Base-by-base conservation (phyloP, 2,329 filamentous ascomycete genomes). In the Pseudogymnoascus sp. region DNA sequence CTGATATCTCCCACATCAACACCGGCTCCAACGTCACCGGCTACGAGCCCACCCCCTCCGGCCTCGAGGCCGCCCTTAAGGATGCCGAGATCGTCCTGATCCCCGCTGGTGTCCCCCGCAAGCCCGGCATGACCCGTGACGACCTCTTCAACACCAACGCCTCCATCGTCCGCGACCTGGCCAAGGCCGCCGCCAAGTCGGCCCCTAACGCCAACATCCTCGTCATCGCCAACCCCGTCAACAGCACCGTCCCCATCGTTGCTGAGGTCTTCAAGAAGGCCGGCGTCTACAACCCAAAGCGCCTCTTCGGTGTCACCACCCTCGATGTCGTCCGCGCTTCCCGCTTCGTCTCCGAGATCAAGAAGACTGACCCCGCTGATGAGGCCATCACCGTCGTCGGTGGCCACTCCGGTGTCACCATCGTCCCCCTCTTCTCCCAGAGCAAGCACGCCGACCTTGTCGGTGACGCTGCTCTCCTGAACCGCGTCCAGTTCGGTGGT, bases 71-170 rank as follows among this genome's bases (percentile, higher is more conserved):
- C 69, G 88, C 88, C 74, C 86, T 99, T 78, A 89, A 90, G 82
- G 93, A 85, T 76, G 83, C 92, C 74, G 92, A 97, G 80, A 87
- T 99, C 73, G 91, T 99, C 75, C 87, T 99, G 76, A 97, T 99
- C 79, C 95, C 95, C 75, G 95, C 95, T 75, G 95, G 95, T 84
- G 93, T 99, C 71, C 95, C 95, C 76, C 92, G 95, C 82, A 74
- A 74, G 87, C 95, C 95, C 78, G 95, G 95, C 81, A 99, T 99
- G 95, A 96, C 90, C 82, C 93, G 95, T 84, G 95, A 99, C 81
- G 93, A 99, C 78, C 89, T 99, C 69, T 99, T 99, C 92, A 97
- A 97, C 88, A 99, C 93, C 85, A 99, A 99, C 80, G 95, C 95
- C 79, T 96, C 91, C 77, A 99, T 99, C 78, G 95, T 99, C 78